A percentile compares a stretch with the other conserved stretches of the same genome.
Conservation (phyloP, 305 asterid genomes). For the Fraxinus baroniana region DNA sequence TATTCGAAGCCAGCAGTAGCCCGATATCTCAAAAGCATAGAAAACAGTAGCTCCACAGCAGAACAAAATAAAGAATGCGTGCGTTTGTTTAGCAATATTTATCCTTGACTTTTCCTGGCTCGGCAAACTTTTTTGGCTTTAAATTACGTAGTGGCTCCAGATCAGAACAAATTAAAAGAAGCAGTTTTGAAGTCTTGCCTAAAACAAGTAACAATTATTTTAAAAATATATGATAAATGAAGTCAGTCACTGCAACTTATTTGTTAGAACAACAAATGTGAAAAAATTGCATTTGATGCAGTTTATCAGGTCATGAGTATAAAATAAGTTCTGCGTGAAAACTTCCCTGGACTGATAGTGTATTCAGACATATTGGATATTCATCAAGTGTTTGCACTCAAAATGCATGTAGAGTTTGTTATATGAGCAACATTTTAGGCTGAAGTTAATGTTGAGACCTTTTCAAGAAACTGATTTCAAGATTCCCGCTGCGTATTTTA, state of each 20-base stretch:
- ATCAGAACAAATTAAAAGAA: background rate
- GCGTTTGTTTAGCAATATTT: constrained; percentile 9
- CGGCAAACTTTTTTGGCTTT: constrained; percentile 6
- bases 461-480: background rate
- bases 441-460: background rate
- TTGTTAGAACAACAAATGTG: background rate
- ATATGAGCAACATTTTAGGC: background rate
- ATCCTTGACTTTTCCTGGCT: constrained; percentile 5
- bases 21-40: constrained; percentile 38
- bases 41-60: constrained; percentile 14
- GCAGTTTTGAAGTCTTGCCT: background rate
- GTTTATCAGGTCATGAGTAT: background rate
- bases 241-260: background rate
- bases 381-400: background rate
- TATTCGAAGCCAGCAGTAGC: constrained; percentile 56
- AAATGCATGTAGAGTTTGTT: background rate
- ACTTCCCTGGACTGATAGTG: background rate
- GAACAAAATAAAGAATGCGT: constrained; percentile 34
- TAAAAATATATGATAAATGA: background rate
- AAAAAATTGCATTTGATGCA: background rate
- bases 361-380: background rate
- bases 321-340: background rate
- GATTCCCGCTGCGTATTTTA: background rate
- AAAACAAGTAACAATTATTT: background rate
- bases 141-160: background rate